Evolutionary conservation across 495 filamentous ascomycete genomes (phyloP), one percentile per base, ranked within the genome.

Genomic region (Annulohypoxylon stygium): DNA sequence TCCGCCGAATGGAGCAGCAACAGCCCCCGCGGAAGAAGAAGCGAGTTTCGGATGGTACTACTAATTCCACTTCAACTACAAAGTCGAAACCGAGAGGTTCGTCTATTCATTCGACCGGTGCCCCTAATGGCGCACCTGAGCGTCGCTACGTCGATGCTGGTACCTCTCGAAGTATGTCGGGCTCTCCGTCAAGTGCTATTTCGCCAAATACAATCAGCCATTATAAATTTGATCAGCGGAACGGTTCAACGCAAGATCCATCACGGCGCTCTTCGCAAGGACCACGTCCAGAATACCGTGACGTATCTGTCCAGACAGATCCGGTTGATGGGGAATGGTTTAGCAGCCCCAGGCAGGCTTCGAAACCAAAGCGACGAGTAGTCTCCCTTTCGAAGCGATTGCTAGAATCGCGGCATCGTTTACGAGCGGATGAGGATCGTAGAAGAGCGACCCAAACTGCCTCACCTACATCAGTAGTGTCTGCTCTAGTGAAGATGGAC

Each of bases 1-100:
- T 93, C 69, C 84, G 88, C 65, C 85, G 89, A 62, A 85, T 91
- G 81, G 90, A 92, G 59, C 86, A 89, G 70, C 85, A 90, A 48
- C 84, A 86, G 70, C 87, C 85, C 8, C 76, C 79, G 9, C 86
- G 87, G 65, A 89, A 90, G 81, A 86, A 87, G 79, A 91, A 91
- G 75, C 82, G 90, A 50, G 79, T 81, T 11, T 90, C 88, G 4
- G 89, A 88, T 67, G 89, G 88, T 4, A 86, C 88, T 12, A 79
- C 67, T 20, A 80, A 62, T 57, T 65, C 75, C 2, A 54, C 30
- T n/a, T 75, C 73, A 25, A 65, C 73, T 9, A 64, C 78, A 2
- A 81, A 81, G 37, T 11, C 78, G 0, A 84, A 83, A 47, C 83
- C 83, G 0, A 81, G 81, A 20, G 75, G 74, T 12, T 75, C 81